phyloP scores from a whole-genome alignment of 768 basidiomycete species.

The Sporobolomyces phaffii region DNA sequence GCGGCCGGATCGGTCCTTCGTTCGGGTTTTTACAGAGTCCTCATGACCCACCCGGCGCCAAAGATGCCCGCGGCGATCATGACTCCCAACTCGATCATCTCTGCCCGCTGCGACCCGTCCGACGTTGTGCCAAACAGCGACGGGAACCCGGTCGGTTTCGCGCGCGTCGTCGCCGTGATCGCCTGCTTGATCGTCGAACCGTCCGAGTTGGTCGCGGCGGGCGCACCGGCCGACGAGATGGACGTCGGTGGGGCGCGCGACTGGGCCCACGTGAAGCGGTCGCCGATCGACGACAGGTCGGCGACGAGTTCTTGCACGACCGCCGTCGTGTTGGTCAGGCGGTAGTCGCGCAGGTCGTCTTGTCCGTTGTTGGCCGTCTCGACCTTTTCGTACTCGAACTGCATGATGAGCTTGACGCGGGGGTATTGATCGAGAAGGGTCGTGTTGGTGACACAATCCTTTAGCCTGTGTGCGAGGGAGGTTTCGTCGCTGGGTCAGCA shows the following conservation, averaged over 20 bases:
- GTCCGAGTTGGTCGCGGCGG: slow-evolving; percentile 34
- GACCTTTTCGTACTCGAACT: slow-evolving; percentile 44
- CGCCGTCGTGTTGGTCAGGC: slow-evolving; percentile 40
- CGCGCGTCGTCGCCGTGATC: slow-evolving; percentile 36
- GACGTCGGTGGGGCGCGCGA: slow-evolving; percentile 27
- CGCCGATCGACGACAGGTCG: slow-evolving; percentile 32
- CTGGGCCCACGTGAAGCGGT: slow-evolving; percentile 39
- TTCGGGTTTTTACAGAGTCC: slow-evolving; percentile 25
- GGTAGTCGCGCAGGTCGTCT: slow-evolving; percentile 40
- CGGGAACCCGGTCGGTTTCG: slow-evolving; percentile 37
- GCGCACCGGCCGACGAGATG: slow-evolving; percentile 31
- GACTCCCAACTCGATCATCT: slow-evolving; percentile 33
- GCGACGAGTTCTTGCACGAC: slow-evolving; percentile 32
- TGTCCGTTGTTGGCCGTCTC: slow-evolving; percentile 36
- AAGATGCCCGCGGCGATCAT: slow-evolving; percentile 22
- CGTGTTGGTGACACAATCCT: slow-evolving; percentile 40
- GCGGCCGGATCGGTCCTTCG: background rate
- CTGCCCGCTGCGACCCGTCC: slow-evolving; percentile 24
- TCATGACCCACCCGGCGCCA: slow-evolving; percentile 35
- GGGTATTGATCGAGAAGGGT: slow-evolving; percentile 38
- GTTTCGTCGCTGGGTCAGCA: too few species aligned
- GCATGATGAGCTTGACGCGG: slow-evolving; percentile 43
- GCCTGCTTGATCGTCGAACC: slow-evolving; percentile 24
- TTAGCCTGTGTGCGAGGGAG: slow-evolving; percentile 24
- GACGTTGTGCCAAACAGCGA: slow-evolving; percentile 31